These are phyloP conservation scores for Plasmodium cynomolgi DNA, from an alignment of 169 alveolate genomes.

Conservation along the genomic window DNA sequence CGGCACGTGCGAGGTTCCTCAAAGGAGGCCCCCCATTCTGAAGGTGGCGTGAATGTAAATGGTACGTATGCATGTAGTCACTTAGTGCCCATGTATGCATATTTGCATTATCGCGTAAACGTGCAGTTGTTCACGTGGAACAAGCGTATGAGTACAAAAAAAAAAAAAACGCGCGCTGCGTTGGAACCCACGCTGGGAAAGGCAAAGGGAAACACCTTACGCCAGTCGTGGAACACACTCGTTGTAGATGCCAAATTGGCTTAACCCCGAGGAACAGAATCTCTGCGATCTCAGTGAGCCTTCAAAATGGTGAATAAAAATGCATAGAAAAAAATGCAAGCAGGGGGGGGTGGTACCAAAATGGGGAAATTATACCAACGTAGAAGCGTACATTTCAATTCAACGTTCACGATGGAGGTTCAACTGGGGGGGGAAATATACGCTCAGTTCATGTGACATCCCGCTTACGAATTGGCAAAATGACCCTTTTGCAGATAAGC, in stretches of 20 bases:
- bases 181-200: neutral
- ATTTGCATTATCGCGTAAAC: neutral
- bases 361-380: neutral
- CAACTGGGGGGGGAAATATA: neutral
- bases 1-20: neutral
- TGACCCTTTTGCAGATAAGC: neutral
- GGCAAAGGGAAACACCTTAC: neutral
- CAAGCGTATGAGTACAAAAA: neutral
- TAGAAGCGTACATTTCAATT: neutral
- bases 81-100: neutral
- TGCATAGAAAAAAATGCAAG: neutral
- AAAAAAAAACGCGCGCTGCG: neutral
- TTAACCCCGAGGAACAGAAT: neutral
- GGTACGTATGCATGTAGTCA: neutral
- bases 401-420: neutral
- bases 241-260: neutral
- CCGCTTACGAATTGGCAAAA: neutral
- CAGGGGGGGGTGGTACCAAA: neutral
- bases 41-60: neutral
- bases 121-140: neutral
- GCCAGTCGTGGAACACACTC: neutral
- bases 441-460: neutral
- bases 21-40: neutral
- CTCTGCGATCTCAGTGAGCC: neutral
- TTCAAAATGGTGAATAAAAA: slow-evolving; percentile 2